These are phyloP conservation scores for Ehretia macrophylla DNA, from an alignment of 257 asterid species.

Conservation along the genomic window DNA sequence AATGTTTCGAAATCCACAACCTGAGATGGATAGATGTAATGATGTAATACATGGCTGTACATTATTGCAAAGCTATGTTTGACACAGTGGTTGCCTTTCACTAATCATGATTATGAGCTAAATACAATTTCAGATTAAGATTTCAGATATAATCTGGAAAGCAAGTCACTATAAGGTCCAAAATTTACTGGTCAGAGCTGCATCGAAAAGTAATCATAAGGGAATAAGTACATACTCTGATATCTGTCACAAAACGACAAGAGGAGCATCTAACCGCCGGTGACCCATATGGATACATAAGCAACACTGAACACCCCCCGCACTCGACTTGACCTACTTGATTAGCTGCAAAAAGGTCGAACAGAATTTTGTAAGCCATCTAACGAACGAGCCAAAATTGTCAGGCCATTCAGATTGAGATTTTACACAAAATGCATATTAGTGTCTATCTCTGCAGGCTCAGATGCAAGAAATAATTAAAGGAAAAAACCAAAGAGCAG, in stretches of 20 bases:
- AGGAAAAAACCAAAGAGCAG: conserved; percentile 3
- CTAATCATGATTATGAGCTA: not conserved
- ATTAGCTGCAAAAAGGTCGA: conserved; percentile 45
- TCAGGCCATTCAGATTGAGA: not conserved
- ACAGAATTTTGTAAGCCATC: not conserved
- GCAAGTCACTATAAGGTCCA: too few relatives aligned
- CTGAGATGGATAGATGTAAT: too few relatives aligned
- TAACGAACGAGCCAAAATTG: not conserved
- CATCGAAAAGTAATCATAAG: too few relatives aligned
- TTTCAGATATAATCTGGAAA: too few relatives aligned
- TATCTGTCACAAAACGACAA: conserved; percentile 66
- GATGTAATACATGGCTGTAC: not conserved
- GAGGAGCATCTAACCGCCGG: conserved; percentile 74
- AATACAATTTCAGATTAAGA: too few relatives aligned
- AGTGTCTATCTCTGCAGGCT: not conserved
- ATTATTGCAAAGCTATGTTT: too few relatives aligned
- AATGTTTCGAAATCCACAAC: too few relatives aligned
- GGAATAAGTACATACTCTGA: conserved; percentile 60
- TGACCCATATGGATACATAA: conserved; percentile 80
- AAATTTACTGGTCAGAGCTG: too few relatives aligned
- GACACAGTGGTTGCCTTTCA: too few relatives aligned
- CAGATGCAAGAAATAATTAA: too few relatives aligned
- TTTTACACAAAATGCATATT: conserved; percentile 6
- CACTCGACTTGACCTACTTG: conserved; percentile 89
- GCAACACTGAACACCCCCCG: conserved; percentile 66